Base-by-base conservation (phyloP, 2,329 filamentous ascomycete genomes). In the Monosporascus sp. region DNA sequence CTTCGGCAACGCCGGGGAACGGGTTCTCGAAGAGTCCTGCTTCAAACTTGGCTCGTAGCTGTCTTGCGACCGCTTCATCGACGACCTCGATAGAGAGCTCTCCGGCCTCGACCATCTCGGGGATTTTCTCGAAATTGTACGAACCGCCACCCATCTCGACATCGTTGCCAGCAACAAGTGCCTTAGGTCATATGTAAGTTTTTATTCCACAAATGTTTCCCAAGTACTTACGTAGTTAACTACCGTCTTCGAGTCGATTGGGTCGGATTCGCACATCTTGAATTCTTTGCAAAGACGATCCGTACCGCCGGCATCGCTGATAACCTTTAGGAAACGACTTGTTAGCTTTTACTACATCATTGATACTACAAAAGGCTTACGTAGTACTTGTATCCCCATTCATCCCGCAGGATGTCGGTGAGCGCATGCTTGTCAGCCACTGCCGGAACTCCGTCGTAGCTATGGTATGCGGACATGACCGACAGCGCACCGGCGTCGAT, bases 71-170 rank as follows among this genome's bases (percentile, higher is more conserved):
- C 4, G 87, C 87, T 8, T 73, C 78, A 65, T 90, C 77, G n/a
- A 90, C 81, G 25, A 79, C 63, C 6, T 77, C 70, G 27, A 82
- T 74, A 43, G 82, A 75, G 2, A 90, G 70, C 52, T 80, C 82
- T 1, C 85, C 85, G 1, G 78, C 75, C 51, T 81, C 70, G 17
- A 90, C 76, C 48, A 90, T 76, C 27, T 80, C 74, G 6, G 86
- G 84, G 50, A 90, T 89, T 37, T 76, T 79, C 58, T 83, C 76
- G 63, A 83, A 87, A 65, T 84, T 89, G 73, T 82, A 90, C 20
- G 83, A 86, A 20, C 88, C 87, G 39, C 87, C 87, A 14, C 87
- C 87, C 87, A 90, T 90, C 62, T 90, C 88, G 14, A 87, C 78
- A 60, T 90, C 87, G 49, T 83, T 87, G 3, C 88, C 87, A 5